These are phyloP conservation scores for Suhomyces anneliseae DNA, from an alignment of 1,139 yeast species.

Conservation along the genomic window DNA sequence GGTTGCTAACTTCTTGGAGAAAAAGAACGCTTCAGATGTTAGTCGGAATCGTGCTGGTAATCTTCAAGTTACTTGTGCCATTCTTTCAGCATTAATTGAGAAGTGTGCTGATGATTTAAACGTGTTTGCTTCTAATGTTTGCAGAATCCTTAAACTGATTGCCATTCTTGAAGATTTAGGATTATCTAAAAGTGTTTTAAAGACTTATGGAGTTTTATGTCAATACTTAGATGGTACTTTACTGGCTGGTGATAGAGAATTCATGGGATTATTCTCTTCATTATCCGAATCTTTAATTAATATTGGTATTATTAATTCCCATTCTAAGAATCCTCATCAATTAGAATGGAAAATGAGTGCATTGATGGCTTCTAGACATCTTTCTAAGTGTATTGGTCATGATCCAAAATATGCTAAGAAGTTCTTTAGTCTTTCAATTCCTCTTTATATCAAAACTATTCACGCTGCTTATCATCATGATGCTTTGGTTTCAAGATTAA, in stretches of 20 bases:
- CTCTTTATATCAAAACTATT: conserved; percentile 39
- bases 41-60: conserved; percentile 70
- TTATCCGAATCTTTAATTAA: conserved; percentile 41
- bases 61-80: conserved; percentile 75
- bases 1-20: conserved; percentile 69
- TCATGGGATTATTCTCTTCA: conserved; percentile 50
- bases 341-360: conserved; percentile 53
- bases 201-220: conserved; percentile 62
- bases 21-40: conserved; percentile 64
- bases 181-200: conserved; percentile 51
- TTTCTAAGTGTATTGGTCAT: conserved; percentile 45
- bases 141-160: conserved; percentile 48
- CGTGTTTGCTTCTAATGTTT: conserved; percentile 67
- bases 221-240: conserved; percentile 63
- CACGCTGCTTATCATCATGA: conserved; percentile 17
- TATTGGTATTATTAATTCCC: conserved; percentile 22
- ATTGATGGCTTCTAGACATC: conserved; percentile 43
- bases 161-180: conserved; percentile 54
- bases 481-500: conserved; percentile 24
- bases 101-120: conserved; percentile 82
- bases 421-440: conserved; percentile 41
- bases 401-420: conserved; percentile 37
- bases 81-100: conserved; percentile 66
- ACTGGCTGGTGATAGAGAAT: conserved; percentile 68
- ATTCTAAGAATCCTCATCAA: conserved; percentile 31